Evolutionary conservation across 139 green algal genomes (phyloP), one percentile per base, ranked within the genome.

Genomic region (Dunaliella sp.): DNA sequence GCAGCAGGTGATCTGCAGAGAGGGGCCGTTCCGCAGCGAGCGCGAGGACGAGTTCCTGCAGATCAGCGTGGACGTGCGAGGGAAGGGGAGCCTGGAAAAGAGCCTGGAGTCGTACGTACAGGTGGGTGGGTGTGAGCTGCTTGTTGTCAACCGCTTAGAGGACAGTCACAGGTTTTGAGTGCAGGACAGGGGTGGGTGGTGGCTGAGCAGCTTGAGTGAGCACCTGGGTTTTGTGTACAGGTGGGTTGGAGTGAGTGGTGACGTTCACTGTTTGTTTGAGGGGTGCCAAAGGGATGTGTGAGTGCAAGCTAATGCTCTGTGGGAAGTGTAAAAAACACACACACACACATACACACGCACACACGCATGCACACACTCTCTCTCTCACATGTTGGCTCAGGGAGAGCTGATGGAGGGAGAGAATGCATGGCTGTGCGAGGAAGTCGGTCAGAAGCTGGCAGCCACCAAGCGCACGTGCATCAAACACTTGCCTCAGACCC

Each of bases 321-420:
- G n/a, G n/a, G n/a, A n/a, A n/a, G n/a, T n/a, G n/a, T n/a, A n/a
- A n/a, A n/a, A 80, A 7, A 80, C 74, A 80, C 74, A 80, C 74
- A 80, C 74, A 35, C 74, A 80, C 74, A 80, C 74, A 80, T 21
- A 35, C 74, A 80, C 74, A 35, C 74, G 21, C 74, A 80, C 74
- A 35, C 74, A 80, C 74, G 21, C 74, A 80, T 21, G 21, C 74
- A 80, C 74, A 35, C 74, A 80, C 74, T 7, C 21, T 33, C 21
- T 31, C 80, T 65, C 7, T 79, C 3, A 74, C 7, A 35, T 35
- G 73, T 3, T 83, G 3, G 3, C 21, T 21, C 35, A 72, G 83
- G 93, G 92, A 2, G 96, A 98, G 88, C 90, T 98, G 80, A 95
- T 98, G 92, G 95, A 98, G 88, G 96, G 96, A n/a, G 94, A 98